Conservation (phyloP, 2,329 filamentous ascomycete genomes). For the Pestalotiopsis fici region DNA sequence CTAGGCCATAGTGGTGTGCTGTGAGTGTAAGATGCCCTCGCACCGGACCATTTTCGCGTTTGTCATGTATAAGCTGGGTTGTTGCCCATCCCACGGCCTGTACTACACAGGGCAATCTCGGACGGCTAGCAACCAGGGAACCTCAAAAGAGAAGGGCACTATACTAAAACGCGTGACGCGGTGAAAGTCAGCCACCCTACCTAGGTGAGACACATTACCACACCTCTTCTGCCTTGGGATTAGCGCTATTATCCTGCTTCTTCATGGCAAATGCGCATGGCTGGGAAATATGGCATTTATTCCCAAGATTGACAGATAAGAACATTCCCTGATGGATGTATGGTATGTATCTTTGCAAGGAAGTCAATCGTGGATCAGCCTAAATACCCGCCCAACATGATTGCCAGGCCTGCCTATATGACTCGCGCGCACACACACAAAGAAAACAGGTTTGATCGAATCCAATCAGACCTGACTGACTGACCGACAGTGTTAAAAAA, state of each 20-base stretch:
- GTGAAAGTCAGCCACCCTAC: slow-evolving; percentile 31
- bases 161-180: slow-evolving; percentile 29
- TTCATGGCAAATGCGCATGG: slow-evolving; percentile 17
- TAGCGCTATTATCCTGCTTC: not conserved
- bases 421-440: not conserved
- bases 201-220: slow-evolving; percentile 34
- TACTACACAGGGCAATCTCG: slow-evolving; percentile 21
- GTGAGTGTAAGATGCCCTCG: slow-evolving; percentile 23
- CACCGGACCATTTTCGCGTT: slow-evolving; percentile 22
- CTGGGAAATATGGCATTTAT: slow-evolving; percentile 17
- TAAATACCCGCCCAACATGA: not conserved
- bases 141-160: slow-evolving; percentile 22
- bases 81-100: slow-evolving; percentile 1
- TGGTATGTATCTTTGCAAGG: not conserved
- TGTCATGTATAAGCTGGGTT: slow-evolving; percentile 10
- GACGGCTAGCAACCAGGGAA: slow-evolving; percentile 16
- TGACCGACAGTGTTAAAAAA: not conserved
- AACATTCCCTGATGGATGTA: not conserved
- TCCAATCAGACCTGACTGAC: not conserved
- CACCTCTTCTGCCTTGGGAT: slow-evolving; percentile 19
- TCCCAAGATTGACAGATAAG: slow-evolving; percentile 5
- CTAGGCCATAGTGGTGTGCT: slow-evolving; percentile 23
- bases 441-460: not conserved
- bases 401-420: slow-evolving; percentile 1
- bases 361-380: slow-evolving; percentile 2